Evolutionary conservation across 2,329 filamentous ascomycete genomes (phyloP), one percentile per base, ranked within the genome.

Genomic region (Lecanoromycetidae sp.): DNA sequence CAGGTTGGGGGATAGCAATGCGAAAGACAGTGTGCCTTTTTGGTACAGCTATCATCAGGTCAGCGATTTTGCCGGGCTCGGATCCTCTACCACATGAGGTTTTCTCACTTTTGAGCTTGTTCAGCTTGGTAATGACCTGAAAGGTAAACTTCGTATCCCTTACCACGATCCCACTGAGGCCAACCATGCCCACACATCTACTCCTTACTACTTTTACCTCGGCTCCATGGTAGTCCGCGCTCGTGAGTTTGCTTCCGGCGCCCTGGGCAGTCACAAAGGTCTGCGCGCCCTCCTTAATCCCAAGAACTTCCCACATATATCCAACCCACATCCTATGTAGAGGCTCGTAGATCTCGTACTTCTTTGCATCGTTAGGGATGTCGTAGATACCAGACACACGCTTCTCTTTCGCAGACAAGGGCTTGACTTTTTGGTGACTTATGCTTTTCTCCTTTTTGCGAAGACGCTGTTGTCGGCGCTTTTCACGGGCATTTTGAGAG

Each of bases 171-270:
- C 91, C 91, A 57, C 72, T 77, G 45, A 90, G 66, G 0, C 91
- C 90, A 0, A 98, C 88, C 13, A 90, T 73, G 45, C 84, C 80
- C 13, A 82, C 76, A 61, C 88, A 95, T 25, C 76, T 68, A 62
- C 87, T 91, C 56, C 88, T 69, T 46, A 90, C 83, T 19, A 96
- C 86, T 66, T 87, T 79, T 17, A 95, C 63, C 56, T 79, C 70
- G 13, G 90, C 88, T 1, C 91, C 91, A 62, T 96, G 88, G 58
- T 87, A 90, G 65, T 98, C 91, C 1, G 88, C 90, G 48, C 82
- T 86, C 36, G 77, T 80, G 27, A 98, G 68, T 63, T 91, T 84
- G 44, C 60, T 62, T 17, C 69, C 69, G 53, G 66, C 64, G 34
- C 58, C 58, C 30, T 58, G 52, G 4, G 83, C 82, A 4, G 81